phyloP scores from a whole-genome alignment of 306 rosid species.

The Cyamopsis tetragonoloba region DNA sequence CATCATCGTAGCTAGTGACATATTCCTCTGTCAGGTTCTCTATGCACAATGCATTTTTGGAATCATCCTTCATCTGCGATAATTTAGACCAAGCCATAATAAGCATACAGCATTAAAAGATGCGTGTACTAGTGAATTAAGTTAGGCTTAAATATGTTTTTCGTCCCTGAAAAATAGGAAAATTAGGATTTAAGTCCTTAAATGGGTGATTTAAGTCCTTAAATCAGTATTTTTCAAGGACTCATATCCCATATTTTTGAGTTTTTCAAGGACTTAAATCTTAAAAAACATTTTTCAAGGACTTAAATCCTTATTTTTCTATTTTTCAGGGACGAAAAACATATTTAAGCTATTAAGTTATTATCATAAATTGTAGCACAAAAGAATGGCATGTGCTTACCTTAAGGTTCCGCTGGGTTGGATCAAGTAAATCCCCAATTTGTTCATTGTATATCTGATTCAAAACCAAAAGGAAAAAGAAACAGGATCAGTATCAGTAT shows the following conservation, averaged over 20 bases:
- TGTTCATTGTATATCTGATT: conserved; percentile 43
- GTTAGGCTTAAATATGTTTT: too few species aligned
- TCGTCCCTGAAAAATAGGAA: too few species aligned
- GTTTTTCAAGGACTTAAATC: too few species aligned
- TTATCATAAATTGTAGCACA: conserved; percentile 3
- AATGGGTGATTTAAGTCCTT: too few species aligned
- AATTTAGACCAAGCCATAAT: conserved; percentile 19
- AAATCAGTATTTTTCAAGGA: too few species aligned
- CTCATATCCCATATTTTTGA: too few species aligned
- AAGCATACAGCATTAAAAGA: background rate
- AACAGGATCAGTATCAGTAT: conserved; percentile 33
- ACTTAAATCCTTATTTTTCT: too few species aligned
- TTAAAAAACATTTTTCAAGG: too few species aligned
- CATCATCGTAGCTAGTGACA: conserved; percentile 87
- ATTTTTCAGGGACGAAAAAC: too few species aligned
- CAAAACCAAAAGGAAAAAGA: background rate
- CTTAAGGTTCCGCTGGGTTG: conserved; percentile 73
- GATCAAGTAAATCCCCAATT: conserved; percentile 46
- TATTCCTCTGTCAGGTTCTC: conserved; percentile 92
- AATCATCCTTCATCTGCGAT: conserved; percentile 73
- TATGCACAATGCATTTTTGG: conserved; percentile 58
- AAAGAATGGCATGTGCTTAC: conserved; percentile 34
- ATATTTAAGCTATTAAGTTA: too few species aligned
- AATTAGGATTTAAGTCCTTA: too few species aligned
- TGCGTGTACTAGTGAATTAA: background rate